Evolutionary conservation across 805 yeast genomes (phyloP).

Genomic region (Hanseniaspora vineae): DNA sequence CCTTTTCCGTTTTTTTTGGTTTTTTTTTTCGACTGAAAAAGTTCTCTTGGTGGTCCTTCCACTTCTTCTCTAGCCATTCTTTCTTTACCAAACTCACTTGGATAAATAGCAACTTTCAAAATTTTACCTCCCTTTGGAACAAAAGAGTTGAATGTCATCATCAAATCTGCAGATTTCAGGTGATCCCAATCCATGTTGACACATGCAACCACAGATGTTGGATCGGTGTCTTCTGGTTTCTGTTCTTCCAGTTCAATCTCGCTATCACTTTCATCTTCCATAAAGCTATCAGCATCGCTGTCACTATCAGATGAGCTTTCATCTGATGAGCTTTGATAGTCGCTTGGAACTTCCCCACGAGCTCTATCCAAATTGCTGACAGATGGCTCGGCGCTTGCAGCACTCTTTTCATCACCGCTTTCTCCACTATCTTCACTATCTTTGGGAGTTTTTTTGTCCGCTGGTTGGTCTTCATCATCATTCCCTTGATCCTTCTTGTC

Average conservation of each 20-base stretch:
- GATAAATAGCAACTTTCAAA: conserved; percentile 56
- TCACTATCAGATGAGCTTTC: conserved; percentile 34
- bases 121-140: conserved; percentile 66
- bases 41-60: conserved; percentile 85
- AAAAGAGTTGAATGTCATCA: conserved; percentile 81
- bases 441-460: conserved; percentile 6
- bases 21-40: conserved; percentile 42
- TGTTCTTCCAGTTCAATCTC: conserved; percentile 43
- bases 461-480: conserved; percentile 13
- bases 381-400: conserved; percentile 12
- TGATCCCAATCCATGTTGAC: conserved; percentile 98
- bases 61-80: conserved; percentile 79
- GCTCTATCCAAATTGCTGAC: conserved; percentile 37
- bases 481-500: conserved; percentile 18
- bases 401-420: conserved; percentile 4
- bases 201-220: conserved; percentile 70
- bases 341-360: conserved; percentile 49
- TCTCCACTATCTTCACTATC: neutral
- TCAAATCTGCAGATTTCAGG: conserved; percentile 69
- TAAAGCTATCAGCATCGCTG: conserved; percentile 20
- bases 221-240: conserved; percentile 78
- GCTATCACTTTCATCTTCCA: conserved; percentile 32
- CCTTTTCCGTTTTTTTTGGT: conserved; percentile 21
- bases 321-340: conserved; percentile 29
- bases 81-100: conserved; percentile 88